Conservation (phyloP, 2,329 filamentous ascomycete species). For the Pleoardoris graminearum region DNA sequence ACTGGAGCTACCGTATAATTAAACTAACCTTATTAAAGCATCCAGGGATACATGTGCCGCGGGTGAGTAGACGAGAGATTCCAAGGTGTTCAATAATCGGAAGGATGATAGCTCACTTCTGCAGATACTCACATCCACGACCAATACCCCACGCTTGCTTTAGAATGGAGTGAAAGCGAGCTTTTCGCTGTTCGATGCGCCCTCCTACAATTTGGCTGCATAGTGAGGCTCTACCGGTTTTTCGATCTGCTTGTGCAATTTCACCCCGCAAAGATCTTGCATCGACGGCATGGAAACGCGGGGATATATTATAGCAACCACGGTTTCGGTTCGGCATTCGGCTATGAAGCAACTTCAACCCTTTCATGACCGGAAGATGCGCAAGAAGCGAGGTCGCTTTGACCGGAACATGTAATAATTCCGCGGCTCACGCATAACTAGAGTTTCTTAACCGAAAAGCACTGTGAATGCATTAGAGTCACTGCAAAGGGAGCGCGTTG, state of each 20-base stretch:
- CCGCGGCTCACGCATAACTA: not conserved
- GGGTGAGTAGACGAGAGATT: too few relatives aligned
- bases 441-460: not conserved
- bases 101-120: too few relatives aligned
- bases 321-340: slow-evolving; percentile 9
- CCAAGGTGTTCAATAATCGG: too few relatives aligned
- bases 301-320: slow-evolving; percentile 11
- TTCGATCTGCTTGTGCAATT: slow-evolving; percentile 15
- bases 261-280: slow-evolving; percentile 25
- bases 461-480: not conserved
- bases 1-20: too few relatives aligned
- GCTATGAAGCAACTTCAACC: slow-evolving; percentile 4
- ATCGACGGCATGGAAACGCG: slow-evolving; percentile 14
- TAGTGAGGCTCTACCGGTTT: slow-evolving; percentile 13
- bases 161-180: too few relatives aligned
- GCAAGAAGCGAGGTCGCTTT: not conserved
- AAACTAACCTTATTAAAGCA: too few relatives aligned
- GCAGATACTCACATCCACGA: too few relatives aligned
- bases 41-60: too few relatives aligned
- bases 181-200: not conserved
- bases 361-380: not conserved
- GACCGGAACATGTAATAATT: not conserved
- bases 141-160: too few relatives aligned
- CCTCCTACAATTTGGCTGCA: not conserved
- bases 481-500: not conserved